These are phyloP conservation scores for Vararia minispora DNA, from an alignment of 768 basidiomycete species.

Conservation along the genomic window DNA sequence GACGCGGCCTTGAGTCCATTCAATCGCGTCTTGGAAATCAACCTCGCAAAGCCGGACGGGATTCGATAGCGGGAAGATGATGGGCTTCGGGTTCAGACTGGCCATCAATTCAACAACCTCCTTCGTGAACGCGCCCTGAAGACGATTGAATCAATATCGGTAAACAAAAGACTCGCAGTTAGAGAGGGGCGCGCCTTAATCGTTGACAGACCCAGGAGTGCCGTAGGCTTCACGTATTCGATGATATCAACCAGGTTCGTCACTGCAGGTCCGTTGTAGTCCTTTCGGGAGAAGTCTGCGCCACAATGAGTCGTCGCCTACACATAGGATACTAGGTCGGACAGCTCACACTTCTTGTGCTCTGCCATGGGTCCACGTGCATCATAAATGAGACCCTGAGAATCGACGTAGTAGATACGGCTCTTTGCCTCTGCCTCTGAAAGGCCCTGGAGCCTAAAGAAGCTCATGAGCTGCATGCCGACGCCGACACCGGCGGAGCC, in stretches of 20 bases:
- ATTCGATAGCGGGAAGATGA: conserved; percentile 90
- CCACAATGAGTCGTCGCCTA: conserved; percentile 3
- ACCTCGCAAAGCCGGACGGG: conserved; percentile 76
- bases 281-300: conserved; percentile 70
- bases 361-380: conserved; percentile 62
- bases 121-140: conserved; percentile 61
- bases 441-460: conserved; percentile 76
- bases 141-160: background rate
- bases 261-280: conserved; percentile 70
- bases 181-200: conserved; percentile 34
- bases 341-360: conserved; percentile 66
- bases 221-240: conserved; percentile 76
- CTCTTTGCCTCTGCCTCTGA: conserved; percentile 65
- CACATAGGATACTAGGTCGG: background rate
- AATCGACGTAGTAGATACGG: conserved; percentile 77
- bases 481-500: conserved; percentile 92
- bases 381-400: conserved; percentile 75
- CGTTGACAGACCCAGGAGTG: conserved; percentile 84
- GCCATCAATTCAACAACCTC: conserved; percentile 70
- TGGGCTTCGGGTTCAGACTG: conserved; percentile 67
- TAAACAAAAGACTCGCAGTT: background rate
- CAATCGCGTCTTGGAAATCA: conserved; percentile 65
- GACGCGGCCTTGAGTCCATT: conserved; percentile 58
- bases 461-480: conserved; percentile 78
- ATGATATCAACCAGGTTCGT: conserved; percentile 68